Conservation (phyloP, 2,329 filamentous ascomycete species). For the Ceratocystis albifundus region DNA sequence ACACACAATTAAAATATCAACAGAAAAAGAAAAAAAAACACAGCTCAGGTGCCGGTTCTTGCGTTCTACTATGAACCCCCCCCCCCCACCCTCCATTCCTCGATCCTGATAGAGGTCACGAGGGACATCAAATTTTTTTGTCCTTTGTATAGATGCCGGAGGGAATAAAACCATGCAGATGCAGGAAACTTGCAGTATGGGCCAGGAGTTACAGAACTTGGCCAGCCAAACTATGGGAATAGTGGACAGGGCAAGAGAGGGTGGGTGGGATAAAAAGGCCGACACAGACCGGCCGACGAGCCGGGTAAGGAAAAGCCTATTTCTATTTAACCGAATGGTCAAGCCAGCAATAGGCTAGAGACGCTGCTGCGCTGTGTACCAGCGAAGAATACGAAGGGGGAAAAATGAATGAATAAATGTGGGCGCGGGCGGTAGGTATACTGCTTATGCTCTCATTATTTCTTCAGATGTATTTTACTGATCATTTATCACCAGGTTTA, state of each 20-base stretch:
- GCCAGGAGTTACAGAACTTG: not conserved
- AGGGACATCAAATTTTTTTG: slow-evolving; percentile 1
- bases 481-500: not conserved
- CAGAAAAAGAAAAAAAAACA: not conserved
- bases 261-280: slow-evolving; percentile 4
- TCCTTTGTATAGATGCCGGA: not conserved
- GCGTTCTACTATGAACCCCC: slow-evolving; percentile 1
- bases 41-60: slow-evolving; percentile 5
- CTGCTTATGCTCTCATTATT: not conserved
- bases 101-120: not conserved
- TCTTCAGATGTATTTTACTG: not conserved
- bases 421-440: not conserved
- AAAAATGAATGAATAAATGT: not conserved
- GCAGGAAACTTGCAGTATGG: too few species aligned
- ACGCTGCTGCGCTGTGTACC: not conserved
- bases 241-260: not conserved
- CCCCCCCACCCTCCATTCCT: not conserved
- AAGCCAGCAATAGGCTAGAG: not conserved
- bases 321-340: slow-evolving; percentile 12
- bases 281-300: not conserved
- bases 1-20: not conserved
- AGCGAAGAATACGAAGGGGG: not conserved
- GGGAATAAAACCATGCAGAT: not conserved
- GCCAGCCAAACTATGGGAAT: too few species aligned
- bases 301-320: slow-evolving; percentile 9